These are phyloP conservation scores for Cyclostephanos invisitatus DNA, from an alignment of 108 stramenopile species.

Conservation along the genomic window DNA sequence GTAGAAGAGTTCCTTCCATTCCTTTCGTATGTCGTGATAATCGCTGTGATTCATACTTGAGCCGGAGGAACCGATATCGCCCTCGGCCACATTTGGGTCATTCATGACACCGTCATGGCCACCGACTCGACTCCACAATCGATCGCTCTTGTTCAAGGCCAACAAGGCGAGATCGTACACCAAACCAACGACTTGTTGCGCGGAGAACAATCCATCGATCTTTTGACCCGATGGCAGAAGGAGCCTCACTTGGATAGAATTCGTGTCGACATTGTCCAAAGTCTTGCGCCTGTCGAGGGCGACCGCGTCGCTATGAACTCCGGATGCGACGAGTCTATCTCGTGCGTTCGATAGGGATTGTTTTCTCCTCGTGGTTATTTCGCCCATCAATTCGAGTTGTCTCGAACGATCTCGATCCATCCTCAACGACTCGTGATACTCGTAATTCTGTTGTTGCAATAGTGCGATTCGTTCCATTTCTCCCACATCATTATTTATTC, in stretches of 20 bases:
- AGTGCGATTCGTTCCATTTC: constrained; percentile 38
- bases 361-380: constrained; percentile 7
- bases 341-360: constrained; percentile 11
- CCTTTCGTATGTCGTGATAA: constrained; percentile 9
- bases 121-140: constrained; percentile 10
- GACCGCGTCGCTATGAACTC: neutral
- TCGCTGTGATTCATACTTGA: neutral
- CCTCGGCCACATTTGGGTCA: neutral
- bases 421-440: constrained; percentile 34
- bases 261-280: neutral
- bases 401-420: constrained; percentile 26
- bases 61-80: neutral
- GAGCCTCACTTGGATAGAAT: constrained; percentile 24
- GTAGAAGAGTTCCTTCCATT: constrained; percentile 30
- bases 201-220: constrained; percentile 16
- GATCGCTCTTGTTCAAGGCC: constrained; percentile 14
- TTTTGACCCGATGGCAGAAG: constrained; percentile 34
- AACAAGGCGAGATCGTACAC: constrained; percentile 40
- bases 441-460: constrained; percentile 32
- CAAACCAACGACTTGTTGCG: constrained; percentile 27
- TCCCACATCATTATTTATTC: constrained; percentile 27
- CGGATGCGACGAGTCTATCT: constrained; percentile 15
- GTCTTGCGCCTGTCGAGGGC: neutral
- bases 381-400: constrained; percentile 6
- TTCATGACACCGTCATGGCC: neutral